phyloP scores from a whole-genome alignment of 169 alveolate genomes.

The Besnoitia besnoiti region DNA sequence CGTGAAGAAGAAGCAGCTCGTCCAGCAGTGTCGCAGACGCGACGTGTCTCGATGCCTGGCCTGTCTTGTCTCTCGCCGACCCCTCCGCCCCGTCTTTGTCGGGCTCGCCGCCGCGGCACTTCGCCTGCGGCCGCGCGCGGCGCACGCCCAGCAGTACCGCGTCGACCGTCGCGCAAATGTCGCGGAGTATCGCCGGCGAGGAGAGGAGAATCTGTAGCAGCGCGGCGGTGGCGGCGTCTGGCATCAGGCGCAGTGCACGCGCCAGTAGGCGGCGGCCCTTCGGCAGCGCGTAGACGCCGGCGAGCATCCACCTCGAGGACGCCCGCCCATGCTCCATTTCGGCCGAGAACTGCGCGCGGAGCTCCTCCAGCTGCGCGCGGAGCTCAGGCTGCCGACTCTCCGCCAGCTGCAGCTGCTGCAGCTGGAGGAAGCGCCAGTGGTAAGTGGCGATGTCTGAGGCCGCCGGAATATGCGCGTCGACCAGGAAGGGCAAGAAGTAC shows the following conservation, averaged over 20 bases:
- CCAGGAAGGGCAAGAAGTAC: constrained; percentile 40
- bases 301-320: constrained; percentile 48
- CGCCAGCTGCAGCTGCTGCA: constrained; percentile 47
- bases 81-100: background rate
- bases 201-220: constrained; percentile 46
- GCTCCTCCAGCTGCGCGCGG: background rate
- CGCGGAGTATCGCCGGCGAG: background rate
- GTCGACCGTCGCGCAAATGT: constrained; percentile 27
- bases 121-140: background rate
- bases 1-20: background rate
- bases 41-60: background rate
- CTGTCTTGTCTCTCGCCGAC: background rate
- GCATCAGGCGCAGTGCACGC: constrained; percentile 40
- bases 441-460: background rate
- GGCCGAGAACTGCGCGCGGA: background rate
- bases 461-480: constrained; percentile 50
- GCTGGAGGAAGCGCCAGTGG: background rate
- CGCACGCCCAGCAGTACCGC: background rate
- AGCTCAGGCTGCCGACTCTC: constrained; percentile 31
- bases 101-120: background rate
- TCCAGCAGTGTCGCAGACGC: background rate
- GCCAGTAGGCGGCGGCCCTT: constrained; percentile 49
- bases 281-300: constrained; percentile 26
- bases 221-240: constrained; percentile 17
- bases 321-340: constrained; percentile 29